Evolutionary conservation across 805 yeast species (phyloP).

Genomic region (Ogataea methanolica): DNA sequence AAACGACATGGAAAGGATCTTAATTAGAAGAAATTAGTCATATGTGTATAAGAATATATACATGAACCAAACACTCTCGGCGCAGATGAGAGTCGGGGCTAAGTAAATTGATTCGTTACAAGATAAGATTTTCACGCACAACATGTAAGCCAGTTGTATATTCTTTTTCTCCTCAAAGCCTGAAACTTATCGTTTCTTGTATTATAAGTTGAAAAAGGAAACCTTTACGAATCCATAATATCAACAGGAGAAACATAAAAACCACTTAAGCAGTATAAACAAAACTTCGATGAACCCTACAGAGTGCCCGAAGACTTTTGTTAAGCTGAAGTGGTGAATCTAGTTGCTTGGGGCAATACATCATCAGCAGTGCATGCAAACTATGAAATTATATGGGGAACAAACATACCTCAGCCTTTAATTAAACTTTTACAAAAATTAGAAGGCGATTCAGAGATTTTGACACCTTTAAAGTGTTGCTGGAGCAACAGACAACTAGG

Average conservation of each 20-base stretch:
- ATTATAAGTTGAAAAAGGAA: conserved; percentile 2
- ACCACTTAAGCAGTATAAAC: conserved; percentile 34
- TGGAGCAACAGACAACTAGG: conserved; percentile 70
- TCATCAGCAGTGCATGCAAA: conserved; percentile 72
- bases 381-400: conserved; percentile 83
- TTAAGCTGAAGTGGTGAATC: conserved; percentile 83
- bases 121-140: no score
- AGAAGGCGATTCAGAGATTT: conserved; percentile 89
- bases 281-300: conserved; percentile 75
- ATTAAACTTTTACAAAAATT: conserved; percentile 56
- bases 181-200: no score
- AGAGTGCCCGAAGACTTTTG: conserved; percentile 93
- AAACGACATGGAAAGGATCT: no score
- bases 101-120: no score
- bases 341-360: conserved; percentile 65
- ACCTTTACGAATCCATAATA: conserved; percentile 30
- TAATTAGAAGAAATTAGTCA: no score
- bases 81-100: no score
- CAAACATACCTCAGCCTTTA: conserved; percentile 89
- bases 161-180: no score
- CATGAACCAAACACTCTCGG: no score
- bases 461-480: conserved; percentile 68
- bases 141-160: no score
- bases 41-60: no score
- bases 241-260: conserved; percentile 18